Base-by-base conservation (phyloP, 192 early-diverging fungal genomes). In the Fimicolochytrium jonesii region DNA sequence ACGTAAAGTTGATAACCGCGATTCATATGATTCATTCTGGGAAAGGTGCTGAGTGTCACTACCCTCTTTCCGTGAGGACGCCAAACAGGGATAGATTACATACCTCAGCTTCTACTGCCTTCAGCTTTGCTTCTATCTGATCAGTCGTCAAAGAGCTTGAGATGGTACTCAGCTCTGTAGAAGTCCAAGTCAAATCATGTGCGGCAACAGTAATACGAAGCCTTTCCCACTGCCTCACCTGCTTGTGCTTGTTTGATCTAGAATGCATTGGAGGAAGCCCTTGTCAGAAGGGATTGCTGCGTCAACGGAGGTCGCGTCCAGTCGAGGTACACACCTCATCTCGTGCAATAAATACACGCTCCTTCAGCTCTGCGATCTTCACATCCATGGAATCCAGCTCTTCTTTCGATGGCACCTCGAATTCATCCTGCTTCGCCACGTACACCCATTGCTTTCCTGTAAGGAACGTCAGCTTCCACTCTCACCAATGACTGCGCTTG, bases 401-500 rank as follows among this genome's bases (percentile, higher is more conserved):
- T 20, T 56, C 57, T 26, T 63, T 61, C 46, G 71, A 63, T 23
- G 60, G 66, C 18, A 43, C 49, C 45, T 67, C 61, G 17, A 54
- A 39, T 25, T 65, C 63, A 35, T 69, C 67, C 62, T 73, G 62
- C 28, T 52, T 63, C 25, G 65, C 50, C 22, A 48, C 52, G 54
- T 57, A 59, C 17, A 73, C 72, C 67, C 62, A 55, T 46, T 74
- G 72, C 47, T 74, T 74, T 18, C 72, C 72, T 55, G 29, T 23
- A 22, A 55, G 32, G 26, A 5, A 26, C 4, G 4, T 28, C 2
- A 26, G 20, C 4, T 44, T 23, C n/a, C 18, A 44, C 4, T 3
- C 18, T 13, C 15, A 6, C 4, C 18, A 44, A 44, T 6, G 4
- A 44, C 13, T 15, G 4, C 2, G 15, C 43, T 23, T 17, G 3